phyloP scores from a whole-genome alignment of 2,329 filamentous ascomycete species.

The Nannizzia gypsea region DNA sequence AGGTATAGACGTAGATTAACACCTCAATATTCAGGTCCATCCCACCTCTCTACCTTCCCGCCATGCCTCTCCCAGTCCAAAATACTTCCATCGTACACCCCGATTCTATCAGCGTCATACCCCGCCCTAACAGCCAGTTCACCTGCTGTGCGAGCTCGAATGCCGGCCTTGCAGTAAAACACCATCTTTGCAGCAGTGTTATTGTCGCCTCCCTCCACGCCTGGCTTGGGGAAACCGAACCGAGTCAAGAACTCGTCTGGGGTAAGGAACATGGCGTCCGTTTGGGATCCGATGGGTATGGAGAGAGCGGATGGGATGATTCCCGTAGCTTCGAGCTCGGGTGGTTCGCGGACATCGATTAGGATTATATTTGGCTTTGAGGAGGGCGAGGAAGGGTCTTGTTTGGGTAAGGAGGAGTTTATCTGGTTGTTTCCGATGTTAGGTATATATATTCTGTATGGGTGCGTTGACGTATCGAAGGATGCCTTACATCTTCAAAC shows the following conservation, averaged over 20 bases:
- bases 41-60: slow-evolving; percentile 47
- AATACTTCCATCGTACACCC: slow-evolving; percentile 43
- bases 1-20: background rate
- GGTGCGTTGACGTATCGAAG: background rate
- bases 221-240: slow-evolving; percentile 64
- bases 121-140: slow-evolving; percentile 64
- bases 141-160: slow-evolving; percentile 67
- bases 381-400: slow-evolving; percentile 15
- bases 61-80: slow-evolving; percentile 69
- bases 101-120: slow-evolving; percentile 52
- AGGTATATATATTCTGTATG: background rate
- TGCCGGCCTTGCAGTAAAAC: slow-evolving; percentile 89
- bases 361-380: slow-evolving; percentile 26
- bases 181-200: slow-evolving; percentile 42
- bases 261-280: slow-evolving; percentile 67
- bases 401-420: slow-evolving; percentile 24
- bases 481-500: slow-evolving; percentile 13
- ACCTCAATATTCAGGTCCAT: slow-evolving; percentile 14
- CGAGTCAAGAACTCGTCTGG: slow-evolving; percentile 70
- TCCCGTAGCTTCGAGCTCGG: slow-evolving; percentile 34
- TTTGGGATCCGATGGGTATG: slow-evolving; percentile 63
- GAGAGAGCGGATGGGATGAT: slow-evolving; percentile 70
- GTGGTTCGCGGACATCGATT: slow-evolving; percentile 39
- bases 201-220: slow-evolving; percentile 27
- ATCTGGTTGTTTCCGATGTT: slow-evolving; percentile 24